Percentiles rank a stretch among this genome's conserved stretches.
phyloP scores from a whole-genome alignment of 2,329 filamentous ascomycete species.

The Dothideomycetes sp. region DNA sequence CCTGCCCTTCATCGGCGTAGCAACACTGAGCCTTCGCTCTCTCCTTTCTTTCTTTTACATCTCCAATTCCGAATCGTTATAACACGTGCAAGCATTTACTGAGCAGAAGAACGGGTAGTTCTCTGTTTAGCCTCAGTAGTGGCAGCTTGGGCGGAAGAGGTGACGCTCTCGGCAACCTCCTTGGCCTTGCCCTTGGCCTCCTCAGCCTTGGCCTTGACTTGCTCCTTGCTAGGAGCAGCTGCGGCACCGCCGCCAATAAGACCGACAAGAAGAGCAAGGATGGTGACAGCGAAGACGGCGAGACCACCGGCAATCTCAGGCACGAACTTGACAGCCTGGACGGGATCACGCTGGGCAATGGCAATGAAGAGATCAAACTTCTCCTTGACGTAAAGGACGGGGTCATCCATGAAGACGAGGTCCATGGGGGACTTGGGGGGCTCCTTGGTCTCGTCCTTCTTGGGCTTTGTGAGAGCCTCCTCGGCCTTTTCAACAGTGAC shows the following conservation, averaged over 20 bases:
- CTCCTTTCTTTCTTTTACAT: no score
- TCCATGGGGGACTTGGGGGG: slow-evolving; percentile 61
- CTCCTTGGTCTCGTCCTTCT: slow-evolving; percentile 44
- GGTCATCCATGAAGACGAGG: slow-evolving; percentile 84
- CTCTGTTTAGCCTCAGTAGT: slow-evolving; percentile 59
- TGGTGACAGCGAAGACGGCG: slow-evolving; percentile 55
- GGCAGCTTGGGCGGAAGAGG: slow-evolving; percentile 58
- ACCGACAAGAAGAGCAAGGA: slow-evolving; percentile 60
- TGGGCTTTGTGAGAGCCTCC: slow-evolving; percentile 71
- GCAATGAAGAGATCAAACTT: slow-evolving; percentile 86
- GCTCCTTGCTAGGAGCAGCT: slow-evolving; percentile 49
- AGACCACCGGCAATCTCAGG: slow-evolving; percentile 82
- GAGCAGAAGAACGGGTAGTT: slow-evolving; percentile 11
- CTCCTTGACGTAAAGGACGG: slow-evolving; percentile 76
- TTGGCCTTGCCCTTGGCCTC: slow-evolving; percentile 63
- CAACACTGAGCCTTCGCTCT: no score
- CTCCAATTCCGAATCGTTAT: no score
- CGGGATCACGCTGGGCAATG: slow-evolving; percentile 69
- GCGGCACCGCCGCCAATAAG: slow-evolving; percentile 53
- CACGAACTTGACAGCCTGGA: slow-evolving; percentile 78
- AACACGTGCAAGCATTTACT: no score
- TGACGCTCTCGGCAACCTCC: slow-evolving; percentile 50
- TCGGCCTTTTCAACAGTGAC: slow-evolving; percentile 69
- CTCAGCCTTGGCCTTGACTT: slow-evolving; percentile 62
- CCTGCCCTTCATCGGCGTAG: no score